Evolutionary conservation across 2,329 filamentous ascomycete genomes (phyloP).

Genomic region (Incumbomyces lentus): DNA sequence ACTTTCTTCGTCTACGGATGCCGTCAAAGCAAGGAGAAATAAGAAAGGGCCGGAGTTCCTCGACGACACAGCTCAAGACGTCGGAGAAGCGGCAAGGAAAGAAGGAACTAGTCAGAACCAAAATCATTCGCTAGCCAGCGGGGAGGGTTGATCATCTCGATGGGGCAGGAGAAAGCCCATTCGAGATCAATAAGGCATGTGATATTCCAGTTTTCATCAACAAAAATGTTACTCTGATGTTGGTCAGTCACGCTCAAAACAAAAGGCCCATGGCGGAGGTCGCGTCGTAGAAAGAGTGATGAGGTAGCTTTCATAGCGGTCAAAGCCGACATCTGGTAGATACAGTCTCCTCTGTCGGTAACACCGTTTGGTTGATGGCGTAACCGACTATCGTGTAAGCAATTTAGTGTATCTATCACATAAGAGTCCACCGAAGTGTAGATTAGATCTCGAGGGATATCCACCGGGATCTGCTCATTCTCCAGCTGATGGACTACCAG

Average conservation of each 20-base stretch:
- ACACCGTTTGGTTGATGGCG: constrained; percentile 22
- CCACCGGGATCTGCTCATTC: constrained; percentile 22
- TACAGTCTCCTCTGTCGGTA: constrained; percentile 9
- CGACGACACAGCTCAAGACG: constrained; percentile 8
- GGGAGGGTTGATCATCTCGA: constrained; percentile 19
- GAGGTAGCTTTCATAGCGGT: constrained; percentile 23
- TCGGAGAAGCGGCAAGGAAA: not conserved
- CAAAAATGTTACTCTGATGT: constrained; percentile 28
- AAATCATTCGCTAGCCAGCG: constrained; percentile 19
- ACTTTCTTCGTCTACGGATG: constrained; percentile 8
- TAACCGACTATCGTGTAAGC: constrained; percentile 23
- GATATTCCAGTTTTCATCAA: constrained; percentile 23
- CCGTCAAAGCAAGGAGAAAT: constrained; percentile 9
- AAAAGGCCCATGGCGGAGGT: constrained; percentile 29
- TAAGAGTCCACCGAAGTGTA: constrained; percentile 22
- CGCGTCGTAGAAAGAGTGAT: constrained; percentile 23
- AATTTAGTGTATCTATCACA: constrained; percentile 20
- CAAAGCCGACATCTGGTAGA: constrained; percentile 18
- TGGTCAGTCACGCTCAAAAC: constrained; percentile 31
- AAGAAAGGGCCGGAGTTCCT: constrained; percentile 7
- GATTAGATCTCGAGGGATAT: constrained; percentile 21
- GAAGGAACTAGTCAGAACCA: not conserved
- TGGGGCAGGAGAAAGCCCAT: constrained; percentile 23
- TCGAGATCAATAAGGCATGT: constrained; percentile 22
- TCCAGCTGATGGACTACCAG: constrained; percentile 20